Evolutionary conservation across 257 asterid genomes (phyloP).

Genomic region (Penstemon newberryi): DNA sequence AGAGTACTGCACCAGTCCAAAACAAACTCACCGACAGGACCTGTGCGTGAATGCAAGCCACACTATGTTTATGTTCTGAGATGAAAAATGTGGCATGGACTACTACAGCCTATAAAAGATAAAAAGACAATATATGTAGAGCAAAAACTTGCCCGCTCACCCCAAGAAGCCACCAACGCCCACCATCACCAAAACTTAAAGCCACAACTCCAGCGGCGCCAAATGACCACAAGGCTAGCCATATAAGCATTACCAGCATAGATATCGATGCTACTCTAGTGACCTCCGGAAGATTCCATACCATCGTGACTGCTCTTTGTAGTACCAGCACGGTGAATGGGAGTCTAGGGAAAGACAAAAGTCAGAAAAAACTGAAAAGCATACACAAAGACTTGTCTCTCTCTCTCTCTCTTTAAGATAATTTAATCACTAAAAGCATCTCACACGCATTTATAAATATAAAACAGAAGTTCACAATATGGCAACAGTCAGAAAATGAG

Average conservation of each 20-base stretch:
- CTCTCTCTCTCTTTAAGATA: not conserved
- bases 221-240: constrained; percentile 93
- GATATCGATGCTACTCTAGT: constrained; percentile 65
- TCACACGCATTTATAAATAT: not conserved
- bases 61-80: constrained; percentile 21
- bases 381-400: not conserved
- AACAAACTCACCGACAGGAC: constrained; percentile 83
- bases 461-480: not conserved
- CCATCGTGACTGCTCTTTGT: constrained; percentile 85
- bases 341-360: constrained; percentile 51
- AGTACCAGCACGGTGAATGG: constrained; percentile 97
- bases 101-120: constrained; percentile 25
- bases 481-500: not conserved
- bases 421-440: not conserved
- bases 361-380: constrained; percentile 8
- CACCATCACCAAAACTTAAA: constrained; percentile 72
- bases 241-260: constrained; percentile 80
- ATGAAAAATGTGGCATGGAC: constrained; percentile 19
- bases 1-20: constrained; percentile 98
- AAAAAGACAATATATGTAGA: constrained; percentile 28
- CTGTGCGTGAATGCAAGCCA: constrained; percentile 44
- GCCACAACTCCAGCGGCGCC: constrained; percentile 96
- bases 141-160: constrained; percentile 99
- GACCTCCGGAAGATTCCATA: constrained; percentile 84
- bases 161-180: constrained; percentile 99